phyloP scores from a whole-genome alignment of 2,329 filamentous ascomycete species.

The Septoria petroselini region DNA sequence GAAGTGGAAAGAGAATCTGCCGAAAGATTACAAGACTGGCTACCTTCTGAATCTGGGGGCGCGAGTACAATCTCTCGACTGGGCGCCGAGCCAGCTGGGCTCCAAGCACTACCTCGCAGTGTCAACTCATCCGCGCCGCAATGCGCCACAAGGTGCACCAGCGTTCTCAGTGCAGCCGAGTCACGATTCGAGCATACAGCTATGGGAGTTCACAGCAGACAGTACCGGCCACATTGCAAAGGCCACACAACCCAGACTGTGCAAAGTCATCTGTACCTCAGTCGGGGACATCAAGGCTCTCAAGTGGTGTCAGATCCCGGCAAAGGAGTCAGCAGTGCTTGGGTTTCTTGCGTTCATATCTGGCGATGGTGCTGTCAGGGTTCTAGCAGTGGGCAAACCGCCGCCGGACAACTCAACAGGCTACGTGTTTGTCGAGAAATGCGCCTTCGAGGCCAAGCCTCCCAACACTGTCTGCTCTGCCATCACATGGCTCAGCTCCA shows the following conservation, averaged over 20 bases:
- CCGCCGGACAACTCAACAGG: slow-evolving; percentile 20
- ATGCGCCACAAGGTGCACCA: slow-evolving; percentile 39
- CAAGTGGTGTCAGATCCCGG: slow-evolving; percentile 55
- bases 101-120: slow-evolving; percentile 57
- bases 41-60: slow-evolving; percentile 59
- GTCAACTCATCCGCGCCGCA: slow-evolving; percentile 32
- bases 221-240: slow-evolving; percentile 45
- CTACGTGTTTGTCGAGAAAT: slow-evolving; percentile 45
- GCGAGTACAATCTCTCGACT: slow-evolving; percentile 51
- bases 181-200: slow-evolving; percentile 53
- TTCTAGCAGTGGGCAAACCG: slow-evolving; percentile 51
- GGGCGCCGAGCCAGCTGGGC: slow-evolving; percentile 44
- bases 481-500: slow-evolving; percentile 56
- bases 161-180: slow-evolving; percentile 52
- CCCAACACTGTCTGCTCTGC: slow-evolving; percentile 56
- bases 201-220: slow-evolving; percentile 55
- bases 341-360: slow-evolving; percentile 57
- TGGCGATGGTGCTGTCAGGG: slow-evolving; percentile 56
- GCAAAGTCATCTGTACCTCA: slow-evolving; percentile 53
- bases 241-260: slow-evolving; percentile 45
- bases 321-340: slow-evolving; percentile 38
- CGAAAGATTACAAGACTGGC: slow-evolving; percentile 32
- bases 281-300: slow-evolving; percentile 57
- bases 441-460: slow-evolving; percentile 51
- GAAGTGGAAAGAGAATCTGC: slow-evolving; percentile 14